A percentile compares a stretch with the other conserved stretches of the same genome.
phyloP scores from a whole-genome alignment of 331 rosid genomes.

The Pyracantha coccinea region DNA sequence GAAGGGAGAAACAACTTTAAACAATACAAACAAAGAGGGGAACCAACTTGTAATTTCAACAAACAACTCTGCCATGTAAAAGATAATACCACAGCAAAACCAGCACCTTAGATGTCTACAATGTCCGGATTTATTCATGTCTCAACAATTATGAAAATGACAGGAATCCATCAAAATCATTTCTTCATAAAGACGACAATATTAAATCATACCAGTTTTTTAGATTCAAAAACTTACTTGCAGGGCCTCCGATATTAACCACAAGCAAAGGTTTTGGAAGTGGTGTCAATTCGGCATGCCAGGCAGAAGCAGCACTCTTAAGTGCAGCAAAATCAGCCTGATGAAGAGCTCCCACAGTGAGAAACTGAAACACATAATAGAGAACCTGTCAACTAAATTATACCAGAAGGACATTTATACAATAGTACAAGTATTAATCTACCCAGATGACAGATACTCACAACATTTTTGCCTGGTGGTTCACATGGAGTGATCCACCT shows the following conservation, averaged over 20 bases:
- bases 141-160: background rate
- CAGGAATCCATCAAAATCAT: background rate
- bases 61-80: background rate
- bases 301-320: conserved; percentile 60
- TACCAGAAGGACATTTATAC: conserved; percentile 2
- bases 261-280: conserved; percentile 86
- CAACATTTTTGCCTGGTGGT: conserved; percentile 83
- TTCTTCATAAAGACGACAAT: background rate
- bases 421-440: background rate
- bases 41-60: background rate
- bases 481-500: conserved; percentile 82
- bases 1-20: background rate
- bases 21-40: background rate
- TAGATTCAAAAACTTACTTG: conserved; percentile 39
- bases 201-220: background rate
- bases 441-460: conserved; percentile 20
- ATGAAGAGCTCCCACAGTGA: conserved; percentile 95
- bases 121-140: background rate
- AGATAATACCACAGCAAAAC: background rate
- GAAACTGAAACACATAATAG: conserved; percentile 43
- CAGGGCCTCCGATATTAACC: conserved; percentile 86
- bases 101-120: too few species aligned
- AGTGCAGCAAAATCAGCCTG: conserved; percentile 70
- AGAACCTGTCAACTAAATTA: conserved; percentile 4
- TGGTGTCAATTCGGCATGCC: conserved; percentile 62